Base-by-base conservation (phyloP, 768 basidiomycete species). In the Infundibulicybe gibba region DNA sequence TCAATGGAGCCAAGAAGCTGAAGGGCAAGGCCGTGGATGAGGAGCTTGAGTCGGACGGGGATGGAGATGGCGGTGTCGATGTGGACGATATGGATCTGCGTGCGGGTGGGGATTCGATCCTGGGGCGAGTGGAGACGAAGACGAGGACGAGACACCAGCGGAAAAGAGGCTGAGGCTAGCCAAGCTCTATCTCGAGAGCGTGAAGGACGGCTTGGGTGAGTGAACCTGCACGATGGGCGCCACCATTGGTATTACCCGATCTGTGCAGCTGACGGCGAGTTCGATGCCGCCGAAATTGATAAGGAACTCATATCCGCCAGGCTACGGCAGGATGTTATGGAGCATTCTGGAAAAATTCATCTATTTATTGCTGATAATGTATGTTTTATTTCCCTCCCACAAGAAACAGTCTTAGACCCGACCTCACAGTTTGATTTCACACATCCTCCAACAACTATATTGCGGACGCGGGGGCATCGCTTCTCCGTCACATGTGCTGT, bases 261-360 rank as follows among this genome's bases (percentile, higher is more conserved):
- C 15, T 43, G 20, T 42, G 17, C 50, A 81, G 91, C 84, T 49
- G 94, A 94, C 19, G 90, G 88, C 31, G 93, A 93, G 51, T 94
- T 84, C 52, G 95, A 99, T 61, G 97, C 97, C 4, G 94, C 90
- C 1, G 94, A 97, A 55, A 84, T 98, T 20, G 97, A 99, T 72
- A 80, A 81, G 56, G 95, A 97, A 54, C 74, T 97, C 51, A 90
- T 99, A 51, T 89, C 89, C 38, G 77, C 93, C 15, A 75, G 97
- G 46, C 72, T 99, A 52, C 91, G 93, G 62, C 84, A 93, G 62
- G 95, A 97, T 68, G 93, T 95, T 5, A 65, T 93, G 40, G 87
- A 94, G 53, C 84, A 94, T 58, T 83, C 90, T 4, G 94, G 93
- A 41, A 94, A 88, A 65, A 72, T 93, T 6, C 88, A 94, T 65